These are phyloP conservation scores for Xylaria sp. DNA, from an alignment of 2,329 filamentous ascomycete species.

Conservation along the genomic window DNA sequence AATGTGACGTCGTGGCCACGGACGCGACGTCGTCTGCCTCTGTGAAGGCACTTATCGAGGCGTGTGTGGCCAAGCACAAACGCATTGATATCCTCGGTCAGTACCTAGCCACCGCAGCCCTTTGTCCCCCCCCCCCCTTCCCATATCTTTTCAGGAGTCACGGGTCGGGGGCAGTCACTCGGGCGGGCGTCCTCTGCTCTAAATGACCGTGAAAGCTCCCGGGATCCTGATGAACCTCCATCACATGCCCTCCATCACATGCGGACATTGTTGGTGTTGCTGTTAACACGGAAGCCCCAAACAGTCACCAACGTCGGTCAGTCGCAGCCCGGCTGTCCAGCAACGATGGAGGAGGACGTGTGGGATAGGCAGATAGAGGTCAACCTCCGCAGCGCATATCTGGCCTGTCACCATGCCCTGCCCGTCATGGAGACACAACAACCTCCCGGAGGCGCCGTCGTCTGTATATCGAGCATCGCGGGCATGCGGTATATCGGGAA, in stretches of 20 bases:
- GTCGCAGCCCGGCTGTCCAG: slow-evolving; percentile 30
- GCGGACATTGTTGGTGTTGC: background rate
- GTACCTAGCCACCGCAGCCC: background rate
- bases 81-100: slow-evolving; percentile 30
- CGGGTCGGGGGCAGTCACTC: background rate
- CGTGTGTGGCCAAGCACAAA: slow-evolving; percentile 24
- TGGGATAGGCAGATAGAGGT: slow-evolving; percentile 66
- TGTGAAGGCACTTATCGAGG: slow-evolving; percentile 19
- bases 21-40: slow-evolving; percentile 31
- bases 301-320: slow-evolving; percentile 24
- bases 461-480: slow-evolving; percentile 63
- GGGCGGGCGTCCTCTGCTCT: no score
- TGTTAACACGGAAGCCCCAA: background rate
- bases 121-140: background rate
- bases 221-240: background rate
- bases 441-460: slow-evolving; percentile 52
- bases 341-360: slow-evolving; percentile 51
- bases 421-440: slow-evolving; percentile 62
- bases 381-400: slow-evolving; percentile 67
- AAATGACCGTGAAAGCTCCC: background rate
- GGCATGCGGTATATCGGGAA: slow-evolving; percentile 62
- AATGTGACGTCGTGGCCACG: slow-evolving; percentile 25
- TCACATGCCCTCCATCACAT: background rate
- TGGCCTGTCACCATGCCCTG: slow-evolving; percentile 63
- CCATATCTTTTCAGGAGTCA: background rate